Conservation (phyloP, 192 early-diverging fungal genomes). For the Backusella circina region DNA sequence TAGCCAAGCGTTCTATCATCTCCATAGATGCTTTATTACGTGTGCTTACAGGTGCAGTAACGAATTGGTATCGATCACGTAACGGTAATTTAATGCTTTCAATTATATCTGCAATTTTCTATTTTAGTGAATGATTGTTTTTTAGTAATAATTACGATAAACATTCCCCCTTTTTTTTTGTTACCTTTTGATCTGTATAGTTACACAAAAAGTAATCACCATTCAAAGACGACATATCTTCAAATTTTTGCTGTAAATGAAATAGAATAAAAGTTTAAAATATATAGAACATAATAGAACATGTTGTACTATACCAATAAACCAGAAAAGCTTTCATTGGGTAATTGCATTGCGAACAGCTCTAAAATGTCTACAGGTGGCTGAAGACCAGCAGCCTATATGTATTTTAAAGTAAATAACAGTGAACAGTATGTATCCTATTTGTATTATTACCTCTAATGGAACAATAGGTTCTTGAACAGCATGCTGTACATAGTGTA, state of each 20-base stretch:
- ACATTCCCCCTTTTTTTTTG: not conserved
- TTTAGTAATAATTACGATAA: not conserved
- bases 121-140: not conserved
- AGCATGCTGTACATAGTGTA: conserved; percentile 27
- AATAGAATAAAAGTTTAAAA: not conserved
- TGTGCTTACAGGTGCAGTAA: conserved; percentile 59
- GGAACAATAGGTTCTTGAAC: conserved; percentile 26
- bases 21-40: conserved; percentile 24
- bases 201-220: conserved; percentile 78
- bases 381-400: conserved; percentile 64
- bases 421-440: not conserved
- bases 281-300: not conserved
- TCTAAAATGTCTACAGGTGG: conserved; percentile 76
- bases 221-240: conserved; percentile 62
- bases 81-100: conserved; percentile 56
- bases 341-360: conserved; percentile 67
- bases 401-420: not conserved
- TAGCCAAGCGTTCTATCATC: conserved; percentile 13
- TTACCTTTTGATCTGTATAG: conserved; percentile 57
- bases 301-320: conserved; percentile 50
- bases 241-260: conserved; percentile 54
- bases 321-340: conserved; percentile 52
- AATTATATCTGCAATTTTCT: conserved; percentile 58
- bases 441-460: conserved; percentile 18
- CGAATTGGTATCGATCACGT: conserved; percentile 68